phyloP scores from a whole-genome alignment of 495 filamentous ascomycete species.

The Penicillium verhagenii region DNA sequence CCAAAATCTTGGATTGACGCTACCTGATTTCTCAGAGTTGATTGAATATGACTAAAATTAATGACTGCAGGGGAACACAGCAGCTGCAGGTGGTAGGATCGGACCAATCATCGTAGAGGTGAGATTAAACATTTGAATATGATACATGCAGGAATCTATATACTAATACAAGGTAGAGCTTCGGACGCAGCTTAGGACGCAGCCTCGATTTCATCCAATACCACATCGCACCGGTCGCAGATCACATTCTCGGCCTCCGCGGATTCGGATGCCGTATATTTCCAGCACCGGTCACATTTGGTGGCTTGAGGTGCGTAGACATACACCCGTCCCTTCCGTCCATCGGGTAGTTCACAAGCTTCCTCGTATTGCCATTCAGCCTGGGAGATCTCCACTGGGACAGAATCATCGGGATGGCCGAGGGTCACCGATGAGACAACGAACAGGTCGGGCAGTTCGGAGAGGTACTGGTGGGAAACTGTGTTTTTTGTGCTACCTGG shows the following conservation, averaged over 20 bases:
- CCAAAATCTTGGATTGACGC: not conserved
- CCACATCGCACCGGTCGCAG: constrained; percentile 70
- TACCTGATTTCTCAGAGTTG: not conserved
- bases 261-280: constrained; percentile 54
- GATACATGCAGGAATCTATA: constrained; percentile 1
- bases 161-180: too few species aligned
- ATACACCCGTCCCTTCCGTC: constrained; percentile 48
- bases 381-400: constrained; percentile 25
- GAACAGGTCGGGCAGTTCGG: constrained; percentile 70
- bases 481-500: constrained; percentile 17
- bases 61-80: not conserved
- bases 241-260: constrained; percentile 57
- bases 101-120: not conserved
- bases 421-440: constrained; percentile 71
- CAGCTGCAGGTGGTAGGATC: not conserved
- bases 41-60: not conserved
- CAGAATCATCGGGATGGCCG: constrained; percentile 26
- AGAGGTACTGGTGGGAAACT: constrained; percentile 52
- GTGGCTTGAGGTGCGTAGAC: constrained; percentile 63
- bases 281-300: constrained; percentile 91
- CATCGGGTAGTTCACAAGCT: constrained; percentile 50
- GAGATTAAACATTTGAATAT: not conserved
- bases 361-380: constrained; percentile 55
- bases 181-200: not conserved
- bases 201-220: constrained; percentile 49